Evolutionary conservation across 2,329 filamentous ascomycete genomes (phyloP).

Genomic region (Aspergillus chevalieri): DNA sequence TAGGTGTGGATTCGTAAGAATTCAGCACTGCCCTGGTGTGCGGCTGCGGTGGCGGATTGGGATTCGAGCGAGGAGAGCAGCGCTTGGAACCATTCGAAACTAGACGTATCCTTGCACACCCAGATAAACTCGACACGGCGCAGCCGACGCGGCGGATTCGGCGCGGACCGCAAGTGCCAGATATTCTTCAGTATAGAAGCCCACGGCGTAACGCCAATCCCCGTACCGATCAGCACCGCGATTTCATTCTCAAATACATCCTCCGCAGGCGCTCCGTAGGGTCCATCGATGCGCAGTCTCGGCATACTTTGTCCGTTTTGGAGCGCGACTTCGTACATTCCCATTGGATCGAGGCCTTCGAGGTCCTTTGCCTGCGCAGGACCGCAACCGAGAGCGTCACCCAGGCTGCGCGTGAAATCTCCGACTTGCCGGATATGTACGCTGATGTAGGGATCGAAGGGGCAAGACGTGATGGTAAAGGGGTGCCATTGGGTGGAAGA

Average conservation of each 20-base stretch:
- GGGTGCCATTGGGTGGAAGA: conserved; percentile 94
- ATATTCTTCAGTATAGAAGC: conserved; percentile 93
- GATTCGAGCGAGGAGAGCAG: conserved; percentile 84
- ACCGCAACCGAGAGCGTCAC: conserved; percentile 89
- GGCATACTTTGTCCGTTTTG: conserved; percentile 94
- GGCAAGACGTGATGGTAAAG: conserved; percentile 97
- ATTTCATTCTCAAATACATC: conserved; percentile 94
- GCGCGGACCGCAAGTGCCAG: conserved; percentile 86
- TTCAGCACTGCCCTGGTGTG: conserved; percentile 52
- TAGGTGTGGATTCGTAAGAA: conserved; percentile 98
- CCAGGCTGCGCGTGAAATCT: conserved; percentile 91
- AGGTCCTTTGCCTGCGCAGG: conserved; percentile 81
- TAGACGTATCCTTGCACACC: conserved; percentile 92
- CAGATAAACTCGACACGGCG: conserved; percentile 98
- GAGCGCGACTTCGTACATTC: conserved; percentile 96
- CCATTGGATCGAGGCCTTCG: conserved; percentile 82
- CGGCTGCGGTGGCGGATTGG: conserved; percentile 68
- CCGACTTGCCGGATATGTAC: conserved; percentile 94
- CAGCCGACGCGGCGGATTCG: conserved; percentile 81
- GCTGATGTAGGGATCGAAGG: conserved; percentile 89
- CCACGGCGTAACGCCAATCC: conserved; percentile 82
- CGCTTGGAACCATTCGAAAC: conserved; percentile 98
- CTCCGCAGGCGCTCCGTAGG: conserved; percentile 93
- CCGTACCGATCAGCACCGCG: conserved; percentile 70
- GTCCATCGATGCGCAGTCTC: conserved; percentile 79